Percentiles rank a stretch among this genome's conserved stretches.
Evolutionary conservation across 306 rosid species (phyloP).

Genomic region (Cucurbita maxima): DNA sequence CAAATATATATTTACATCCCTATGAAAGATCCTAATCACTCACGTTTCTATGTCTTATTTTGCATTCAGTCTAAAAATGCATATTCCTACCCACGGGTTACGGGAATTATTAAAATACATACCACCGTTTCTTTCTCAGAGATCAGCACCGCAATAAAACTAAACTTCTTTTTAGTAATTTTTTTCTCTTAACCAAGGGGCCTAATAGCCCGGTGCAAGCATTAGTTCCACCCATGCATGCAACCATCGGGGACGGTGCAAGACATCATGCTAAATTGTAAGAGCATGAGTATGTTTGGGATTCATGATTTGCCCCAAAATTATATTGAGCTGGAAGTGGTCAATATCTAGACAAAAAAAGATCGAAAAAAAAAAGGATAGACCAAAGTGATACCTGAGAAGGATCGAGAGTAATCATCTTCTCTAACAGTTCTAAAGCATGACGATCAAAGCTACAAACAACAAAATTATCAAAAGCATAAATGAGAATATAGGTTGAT

Average conservation of each 20-base stretch:
- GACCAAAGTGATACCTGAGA: constrained; percentile 25
- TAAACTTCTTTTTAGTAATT: not conserved
- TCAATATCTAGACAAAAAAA: not conserved
- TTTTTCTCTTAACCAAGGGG: not conserved
- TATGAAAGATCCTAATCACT: not conserved
- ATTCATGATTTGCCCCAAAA: not conserved
- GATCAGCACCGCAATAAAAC: not conserved
- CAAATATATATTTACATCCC: not conserved
- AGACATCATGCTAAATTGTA: not conserved
- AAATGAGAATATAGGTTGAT: not conserved
- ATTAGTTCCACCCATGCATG: not conserved
- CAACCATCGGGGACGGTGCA: not conserved
- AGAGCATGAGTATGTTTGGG: not conserved
- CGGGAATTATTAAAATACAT: not conserved
- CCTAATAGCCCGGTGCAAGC: not conserved
- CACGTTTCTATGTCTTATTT: not conserved
- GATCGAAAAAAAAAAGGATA: not conserved
- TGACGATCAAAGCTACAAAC: constrained; percentile 33
- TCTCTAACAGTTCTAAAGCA: constrained; percentile 38
- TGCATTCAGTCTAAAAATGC: not conserved
- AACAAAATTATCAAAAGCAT: not conserved
- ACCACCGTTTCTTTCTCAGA: not conserved
- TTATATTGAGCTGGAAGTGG: not conserved
- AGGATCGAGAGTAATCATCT: constrained; percentile 37
- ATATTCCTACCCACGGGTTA: not conserved